Evolutionary conservation across 306 rosid species (phyloP).

Genomic region (Cyamopsis tetragonoloba): DNA sequence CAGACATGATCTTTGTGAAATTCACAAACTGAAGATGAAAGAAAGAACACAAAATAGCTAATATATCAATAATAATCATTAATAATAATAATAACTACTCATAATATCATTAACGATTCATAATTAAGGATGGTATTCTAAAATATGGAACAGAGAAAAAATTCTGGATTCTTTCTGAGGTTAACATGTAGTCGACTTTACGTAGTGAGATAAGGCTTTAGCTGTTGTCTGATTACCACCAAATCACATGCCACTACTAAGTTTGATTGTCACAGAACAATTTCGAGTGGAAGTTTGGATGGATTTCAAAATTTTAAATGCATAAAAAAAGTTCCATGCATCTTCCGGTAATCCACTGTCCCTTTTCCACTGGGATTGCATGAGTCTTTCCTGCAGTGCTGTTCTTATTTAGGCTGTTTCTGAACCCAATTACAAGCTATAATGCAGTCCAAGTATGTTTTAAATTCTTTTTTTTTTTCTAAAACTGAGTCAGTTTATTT

Average conservation of each 20-base stretch:
- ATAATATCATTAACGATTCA: background rate
- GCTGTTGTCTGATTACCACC: background rate
- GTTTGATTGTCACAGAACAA: background rate
- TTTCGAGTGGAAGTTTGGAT: background rate
- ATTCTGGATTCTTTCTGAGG: background rate
- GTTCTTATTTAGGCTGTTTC: background rate
- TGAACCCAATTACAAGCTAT: background rate
- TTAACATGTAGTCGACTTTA: too few relatives aligned
- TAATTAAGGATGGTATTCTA: background rate
- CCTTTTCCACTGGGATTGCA: background rate
- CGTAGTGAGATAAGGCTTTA: too few relatives aligned
- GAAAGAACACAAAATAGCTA: background rate
- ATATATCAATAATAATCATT: background rate
- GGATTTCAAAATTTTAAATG: background rate
- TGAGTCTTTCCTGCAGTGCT: background rate
- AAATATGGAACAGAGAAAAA: background rate
- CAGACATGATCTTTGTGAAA: conserved; percentile 81
- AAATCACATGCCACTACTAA: background rate
- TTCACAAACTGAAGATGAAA: conserved; percentile 62
- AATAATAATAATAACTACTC: background rate
- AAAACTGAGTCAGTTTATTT: background rate
- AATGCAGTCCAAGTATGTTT: background rate
- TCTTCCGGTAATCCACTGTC: background rate
- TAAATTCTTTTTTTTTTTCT: background rate
- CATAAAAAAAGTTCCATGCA: background rate